Conservation (phyloP, 2,329 filamentous ascomycete genomes). For the Tolypocladium ovalisporum region DNA sequence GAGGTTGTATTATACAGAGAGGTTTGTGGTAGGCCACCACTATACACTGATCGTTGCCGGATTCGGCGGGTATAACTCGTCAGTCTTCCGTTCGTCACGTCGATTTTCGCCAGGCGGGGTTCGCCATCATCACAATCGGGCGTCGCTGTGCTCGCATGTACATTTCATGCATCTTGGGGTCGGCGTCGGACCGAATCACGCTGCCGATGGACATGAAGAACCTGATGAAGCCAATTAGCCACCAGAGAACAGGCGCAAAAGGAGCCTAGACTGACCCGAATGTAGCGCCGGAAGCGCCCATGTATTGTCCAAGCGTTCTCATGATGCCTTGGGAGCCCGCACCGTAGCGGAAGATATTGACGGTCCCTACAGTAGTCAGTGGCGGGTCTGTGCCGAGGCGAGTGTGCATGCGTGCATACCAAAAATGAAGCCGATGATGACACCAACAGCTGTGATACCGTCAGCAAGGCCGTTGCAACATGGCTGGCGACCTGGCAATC, state of each 20-base stretch:
- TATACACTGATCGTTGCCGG: neutral
- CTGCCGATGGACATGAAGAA: slow-evolving; percentile 99
- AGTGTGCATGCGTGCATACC: slow-evolving; percentile 40
- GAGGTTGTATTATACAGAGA: neutral
- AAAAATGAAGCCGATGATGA: slow-evolving; percentile 96
- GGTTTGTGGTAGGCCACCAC: neutral
- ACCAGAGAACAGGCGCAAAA: neutral
- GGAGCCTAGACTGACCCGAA: slow-evolving; percentile 58
- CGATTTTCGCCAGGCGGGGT: slow-evolving; percentile 23
- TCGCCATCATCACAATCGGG: slow-evolving; percentile 51
- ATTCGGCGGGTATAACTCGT: slow-evolving; percentile 2
- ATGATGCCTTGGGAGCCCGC: slow-evolving; percentile 89
- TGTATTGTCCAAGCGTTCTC: slow-evolving; percentile 90
- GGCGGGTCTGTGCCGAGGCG: neutral
- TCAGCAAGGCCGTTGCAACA: slow-evolving; percentile 16
- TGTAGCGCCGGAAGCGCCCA: slow-evolving; percentile 87
- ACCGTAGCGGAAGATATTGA: slow-evolving; percentile 92
- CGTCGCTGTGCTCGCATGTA: slow-evolving; percentile 65
- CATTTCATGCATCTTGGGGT: slow-evolving; percentile 61
- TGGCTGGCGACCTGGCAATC: slow-evolving; percentile 25
- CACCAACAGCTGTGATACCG: slow-evolving; percentile 62
- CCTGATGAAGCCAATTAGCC: slow-evolving; percentile 23
- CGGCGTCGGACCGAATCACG: slow-evolving; percentile 85
- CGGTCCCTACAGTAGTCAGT: slow-evolving; percentile 51
- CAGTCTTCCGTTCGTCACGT: neutral